These are phyloP conservation scores for Phytophthora hybrid DNA, from an alignment of 352 stramenopile species.

Conservation along the genomic window DNA sequence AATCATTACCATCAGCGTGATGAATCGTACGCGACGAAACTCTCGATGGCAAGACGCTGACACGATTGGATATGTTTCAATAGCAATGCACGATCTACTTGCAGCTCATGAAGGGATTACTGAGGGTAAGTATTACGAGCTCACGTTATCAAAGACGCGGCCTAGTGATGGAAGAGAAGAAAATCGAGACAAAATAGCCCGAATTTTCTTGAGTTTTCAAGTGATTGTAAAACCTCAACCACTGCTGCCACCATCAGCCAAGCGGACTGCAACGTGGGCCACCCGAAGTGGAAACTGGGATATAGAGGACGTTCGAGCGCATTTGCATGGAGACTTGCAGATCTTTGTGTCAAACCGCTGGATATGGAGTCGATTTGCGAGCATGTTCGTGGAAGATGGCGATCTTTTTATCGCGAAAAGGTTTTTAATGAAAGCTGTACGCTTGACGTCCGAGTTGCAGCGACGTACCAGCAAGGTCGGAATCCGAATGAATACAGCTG, in stretches of 20 bases:
- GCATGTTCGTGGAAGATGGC: conserved; percentile 48
- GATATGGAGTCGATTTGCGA: conserved; percentile 69
- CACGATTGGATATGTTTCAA: conserved; percentile 49
- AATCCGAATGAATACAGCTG: conserved; percentile 20
- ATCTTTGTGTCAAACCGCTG: conserved; percentile 54
- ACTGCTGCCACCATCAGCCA: conserved; percentile 10
- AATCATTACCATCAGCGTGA: conserved; percentile 51
- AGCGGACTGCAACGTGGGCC: conserved; percentile 23
- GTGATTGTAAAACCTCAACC: conserved; percentile 31
- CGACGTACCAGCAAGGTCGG: conserved; percentile 22
- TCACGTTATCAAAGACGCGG: conserved; percentile 17
- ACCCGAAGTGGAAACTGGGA: conserved; percentile 56
- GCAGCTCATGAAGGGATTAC: conserved; percentile 23
- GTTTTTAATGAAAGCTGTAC: conserved; percentile 50
- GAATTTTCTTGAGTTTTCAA: conserved; percentile 46
- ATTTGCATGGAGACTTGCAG: conserved; percentile 64
- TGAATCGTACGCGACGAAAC: conserved; percentile 45
- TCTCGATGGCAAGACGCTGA: conserved; percentile 32
- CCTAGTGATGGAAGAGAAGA: background rate
- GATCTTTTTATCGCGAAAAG: conserved; percentile 57
- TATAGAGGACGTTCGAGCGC: conserved; percentile 42
- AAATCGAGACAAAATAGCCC: conserved; percentile 2
- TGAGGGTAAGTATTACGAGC: conserved; percentile 36
- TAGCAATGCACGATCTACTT: conserved; percentile 54
- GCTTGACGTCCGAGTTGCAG: conserved; percentile 31